A percentile compares a stretch with the other conserved stretches of the same genome.
Evolutionary conservation across 768 basidiomycete species (phyloP).

Genomic region (Phanerochaete carnosa): DNA sequence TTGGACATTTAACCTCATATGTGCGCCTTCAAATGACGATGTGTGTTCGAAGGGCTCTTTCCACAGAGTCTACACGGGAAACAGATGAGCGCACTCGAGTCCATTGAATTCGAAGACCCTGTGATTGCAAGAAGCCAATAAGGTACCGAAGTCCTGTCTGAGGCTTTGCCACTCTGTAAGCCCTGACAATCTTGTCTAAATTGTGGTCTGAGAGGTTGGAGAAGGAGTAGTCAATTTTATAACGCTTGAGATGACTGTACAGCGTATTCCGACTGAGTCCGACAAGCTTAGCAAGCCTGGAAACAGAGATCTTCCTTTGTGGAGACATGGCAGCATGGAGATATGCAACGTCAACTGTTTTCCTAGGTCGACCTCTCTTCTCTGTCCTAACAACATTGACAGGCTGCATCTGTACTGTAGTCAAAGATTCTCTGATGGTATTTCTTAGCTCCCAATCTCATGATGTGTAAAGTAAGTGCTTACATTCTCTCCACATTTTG

Average conservation of each 20-base stretch:
- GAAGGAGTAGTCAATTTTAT: background rate
- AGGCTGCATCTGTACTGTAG: too few species aligned
- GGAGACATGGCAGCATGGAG: background rate
- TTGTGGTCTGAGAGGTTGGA: background rate
- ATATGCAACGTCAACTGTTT: background rate
- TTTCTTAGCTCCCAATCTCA: background rate
- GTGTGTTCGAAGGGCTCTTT: conserved; percentile 21
- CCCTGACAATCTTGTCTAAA: background rate
- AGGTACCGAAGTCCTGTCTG: conserved; percentile 28
- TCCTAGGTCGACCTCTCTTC: background rate
- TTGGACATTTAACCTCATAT: conserved; percentile 15
- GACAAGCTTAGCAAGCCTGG: background rate
- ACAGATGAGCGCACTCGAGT: conserved; percentile 24
- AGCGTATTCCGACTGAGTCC: conserved; percentile 1
- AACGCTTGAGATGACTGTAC: background rate
- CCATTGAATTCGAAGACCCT: conserved; percentile 24
- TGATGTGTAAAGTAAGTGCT: background rate
- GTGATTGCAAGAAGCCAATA: conserved; percentile 24
- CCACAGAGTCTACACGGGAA: conserved; percentile 27
- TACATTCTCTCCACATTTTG: background rate
- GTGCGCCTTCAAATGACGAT: conserved; percentile 7
- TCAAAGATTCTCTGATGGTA: background rate
- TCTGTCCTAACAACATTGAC: background rate
- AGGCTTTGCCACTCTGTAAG: conserved; percentile 10
- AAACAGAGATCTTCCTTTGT: background rate